Conservation (phyloP, 768 basidiomycete species). For the Lactarius deliciosus region DNA sequence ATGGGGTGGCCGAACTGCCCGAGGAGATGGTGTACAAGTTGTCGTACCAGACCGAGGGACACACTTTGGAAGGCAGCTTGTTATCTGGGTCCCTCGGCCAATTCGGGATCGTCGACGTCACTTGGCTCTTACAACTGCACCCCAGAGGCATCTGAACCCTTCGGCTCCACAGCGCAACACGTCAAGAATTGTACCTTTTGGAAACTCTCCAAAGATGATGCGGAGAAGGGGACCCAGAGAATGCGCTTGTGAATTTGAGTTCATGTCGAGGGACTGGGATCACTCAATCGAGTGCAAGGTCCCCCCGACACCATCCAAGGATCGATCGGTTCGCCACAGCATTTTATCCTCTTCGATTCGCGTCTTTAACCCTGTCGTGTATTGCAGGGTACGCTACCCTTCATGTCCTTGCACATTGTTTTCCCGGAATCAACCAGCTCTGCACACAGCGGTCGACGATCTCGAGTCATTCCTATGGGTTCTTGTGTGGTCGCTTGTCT, state of each 20-base stretch:
- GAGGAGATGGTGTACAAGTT: neutral
- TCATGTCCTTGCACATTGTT: neutral
- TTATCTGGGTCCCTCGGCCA: neutral
- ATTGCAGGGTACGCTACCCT: conserved; percentile 1
- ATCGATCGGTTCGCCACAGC: too few relatives aligned
- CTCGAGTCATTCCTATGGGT: neutral
- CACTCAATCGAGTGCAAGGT: too few relatives aligned
- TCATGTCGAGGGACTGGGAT: neutral
- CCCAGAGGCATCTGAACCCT: neutral
- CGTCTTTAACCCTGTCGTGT: too few relatives aligned
- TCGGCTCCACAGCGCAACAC: neutral
- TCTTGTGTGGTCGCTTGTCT: neutral
- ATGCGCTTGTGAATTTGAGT: neutral
- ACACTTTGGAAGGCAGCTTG: neutral
- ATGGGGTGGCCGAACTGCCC: neutral
- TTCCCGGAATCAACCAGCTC: too few relatives aligned
- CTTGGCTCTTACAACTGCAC: neutral
- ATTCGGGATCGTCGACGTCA: neutral
- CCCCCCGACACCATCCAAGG: too few relatives aligned
- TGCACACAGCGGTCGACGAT: conserved; percentile 5
- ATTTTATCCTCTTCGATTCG: too few relatives aligned
- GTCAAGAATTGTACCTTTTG: neutral
- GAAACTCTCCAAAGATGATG: neutral
- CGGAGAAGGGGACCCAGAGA: neutral
- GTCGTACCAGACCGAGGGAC: neutral